A percentile compares a stretch with the other conserved stretches of the same genome.
phyloP scores from a whole-genome alignment of 2,329 filamentous ascomycete species.

The Lasiodiplodia gonubiensis region DNA sequence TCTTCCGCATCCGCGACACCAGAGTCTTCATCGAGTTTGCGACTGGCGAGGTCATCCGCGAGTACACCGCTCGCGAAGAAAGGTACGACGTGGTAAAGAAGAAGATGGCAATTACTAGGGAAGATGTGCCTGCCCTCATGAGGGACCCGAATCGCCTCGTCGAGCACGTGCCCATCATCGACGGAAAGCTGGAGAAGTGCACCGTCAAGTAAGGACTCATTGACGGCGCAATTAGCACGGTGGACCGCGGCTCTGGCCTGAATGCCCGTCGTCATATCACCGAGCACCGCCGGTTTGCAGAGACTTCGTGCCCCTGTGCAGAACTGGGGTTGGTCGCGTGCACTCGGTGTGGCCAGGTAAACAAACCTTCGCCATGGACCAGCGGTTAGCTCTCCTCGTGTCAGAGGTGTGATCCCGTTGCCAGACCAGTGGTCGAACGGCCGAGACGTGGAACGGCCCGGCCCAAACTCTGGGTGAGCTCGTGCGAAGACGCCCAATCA shows the following conservation, averaged over 20 bases:
- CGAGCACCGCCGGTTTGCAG: neutral
- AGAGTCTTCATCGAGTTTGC: conserved; percentile 90
- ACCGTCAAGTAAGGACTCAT: conserved; percentile 38
- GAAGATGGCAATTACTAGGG: conserved; percentile 62
- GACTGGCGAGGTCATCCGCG: conserved; percentile 77
- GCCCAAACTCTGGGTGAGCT: neutral
- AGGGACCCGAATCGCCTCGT: conserved; percentile 77
- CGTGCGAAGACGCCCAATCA: neutral
- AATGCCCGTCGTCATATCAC: too few relatives aligned
- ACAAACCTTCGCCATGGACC: neutral
- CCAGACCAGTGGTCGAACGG: neutral
- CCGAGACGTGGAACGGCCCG: neutral
- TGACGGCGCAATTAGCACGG: conserved; percentile 29
- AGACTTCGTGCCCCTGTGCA: neutral
- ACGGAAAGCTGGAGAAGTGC: conserved; percentile 67
- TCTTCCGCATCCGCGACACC: conserved; percentile 87
- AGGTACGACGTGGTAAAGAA: conserved; percentile 75
- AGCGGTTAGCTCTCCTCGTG: neutral
- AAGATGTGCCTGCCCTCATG: conserved; percentile 77
- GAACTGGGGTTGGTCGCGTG: neutral
- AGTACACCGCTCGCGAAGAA: conserved; percentile 89
- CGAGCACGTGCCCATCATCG: conserved; percentile 66
- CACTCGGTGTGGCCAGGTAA: neutral
- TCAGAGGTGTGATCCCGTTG: neutral
- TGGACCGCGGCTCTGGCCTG: neutral